Evolutionary conservation across 805 yeast species (phyloP).

Genomic region (Sugiyamaella valdiviana): DNA sequence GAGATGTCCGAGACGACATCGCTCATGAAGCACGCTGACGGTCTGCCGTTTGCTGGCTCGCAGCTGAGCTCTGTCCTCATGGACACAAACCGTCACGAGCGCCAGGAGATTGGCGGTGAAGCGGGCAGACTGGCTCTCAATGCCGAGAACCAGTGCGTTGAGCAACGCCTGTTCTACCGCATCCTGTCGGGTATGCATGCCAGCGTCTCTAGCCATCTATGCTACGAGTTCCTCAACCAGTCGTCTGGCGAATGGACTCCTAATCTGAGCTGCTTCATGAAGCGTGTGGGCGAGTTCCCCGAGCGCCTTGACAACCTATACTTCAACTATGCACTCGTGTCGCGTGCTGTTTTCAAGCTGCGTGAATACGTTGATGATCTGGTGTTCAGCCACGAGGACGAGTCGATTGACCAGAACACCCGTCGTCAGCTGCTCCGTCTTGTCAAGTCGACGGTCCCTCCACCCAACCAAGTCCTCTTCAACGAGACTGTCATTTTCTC

Average conservation of each 20-base stretch:
- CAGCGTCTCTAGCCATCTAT: slow-evolving; percentile 85
- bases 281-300: slow-evolving; percentile 81
- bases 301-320: slow-evolving; percentile 87
- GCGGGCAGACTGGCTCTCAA: slow-evolving; percentile 28
- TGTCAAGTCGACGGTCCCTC: slow-evolving; percentile 25
- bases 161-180: slow-evolving; percentile 82
- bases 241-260: slow-evolving; percentile 80
- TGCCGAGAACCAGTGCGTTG: slow-evolving; percentile 59
- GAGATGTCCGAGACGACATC: slow-evolving; percentile 13
- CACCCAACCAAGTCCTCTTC: slow-evolving; percentile 30
- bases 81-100: slow-evolving; percentile 22
- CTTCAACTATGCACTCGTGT: slow-evolving; percentile 83
- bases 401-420: slow-evolving; percentile 40
- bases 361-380: slow-evolving; percentile 46
- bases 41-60: slow-evolving; percentile 11
- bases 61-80: slow-evolving; percentile 19
- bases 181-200: slow-evolving; percentile 92
- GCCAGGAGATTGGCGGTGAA: slow-evolving; percentile 25
- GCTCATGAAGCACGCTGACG: not conserved
- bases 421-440: slow-evolving; percentile 39
- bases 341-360: slow-evolving; percentile 72
- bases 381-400: slow-evolving; percentile 41
- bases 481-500: slow-evolving; percentile 46
- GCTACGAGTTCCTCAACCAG: slow-evolving; percentile 71
- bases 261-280: slow-evolving; percentile 72